Evolutionary conservation across 2,329 filamentous ascomycete genomes (phyloP).

Genomic region (Aspergillus quadricinctus): DNA sequence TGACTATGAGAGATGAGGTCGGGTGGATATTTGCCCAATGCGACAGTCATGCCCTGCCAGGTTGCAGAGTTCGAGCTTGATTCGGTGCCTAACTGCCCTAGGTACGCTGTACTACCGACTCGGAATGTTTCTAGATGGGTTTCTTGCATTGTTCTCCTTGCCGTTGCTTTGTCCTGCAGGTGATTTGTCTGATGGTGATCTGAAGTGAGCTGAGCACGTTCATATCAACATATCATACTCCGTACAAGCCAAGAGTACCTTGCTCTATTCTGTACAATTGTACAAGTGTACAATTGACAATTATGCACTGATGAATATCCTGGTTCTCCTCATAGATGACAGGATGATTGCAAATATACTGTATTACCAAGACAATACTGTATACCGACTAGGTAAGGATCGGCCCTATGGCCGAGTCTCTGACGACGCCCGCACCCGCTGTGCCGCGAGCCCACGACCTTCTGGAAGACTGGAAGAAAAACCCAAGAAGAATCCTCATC

Average conservation of each 20-base stretch:
- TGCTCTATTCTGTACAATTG: neutral
- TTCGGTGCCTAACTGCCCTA: neutral
- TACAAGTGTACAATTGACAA: too few relatives aligned
- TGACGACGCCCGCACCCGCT: constrained; percentile 15
- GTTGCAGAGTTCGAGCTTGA: neutral
- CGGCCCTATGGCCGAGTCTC: constrained; percentile 14
- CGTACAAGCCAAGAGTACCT: too few relatives aligned
- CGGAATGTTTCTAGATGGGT: neutral
- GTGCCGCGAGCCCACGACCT: constrained; percentile 18
- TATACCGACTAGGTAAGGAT: neutral
- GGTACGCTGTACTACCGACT: neutral
- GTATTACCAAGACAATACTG: too few relatives aligned
- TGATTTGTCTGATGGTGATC: neutral
- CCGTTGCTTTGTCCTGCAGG: neutral
- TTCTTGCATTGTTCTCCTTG: neutral
- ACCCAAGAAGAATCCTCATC: neutral
- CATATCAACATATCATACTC: too few relatives aligned
- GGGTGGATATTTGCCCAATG: neutral
- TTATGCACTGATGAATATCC: too few relatives aligned
- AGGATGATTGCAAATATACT: neutral
- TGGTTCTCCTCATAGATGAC: too few relatives aligned
- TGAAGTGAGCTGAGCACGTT: too few relatives aligned
- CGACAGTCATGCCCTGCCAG: too few relatives aligned
- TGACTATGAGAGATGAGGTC: neutral
- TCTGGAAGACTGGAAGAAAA: constrained; percentile 20